Conservation (phyloP, 192 early-diverging fungal genomes). For the Gorgonomyces haynaldii region DNA sequence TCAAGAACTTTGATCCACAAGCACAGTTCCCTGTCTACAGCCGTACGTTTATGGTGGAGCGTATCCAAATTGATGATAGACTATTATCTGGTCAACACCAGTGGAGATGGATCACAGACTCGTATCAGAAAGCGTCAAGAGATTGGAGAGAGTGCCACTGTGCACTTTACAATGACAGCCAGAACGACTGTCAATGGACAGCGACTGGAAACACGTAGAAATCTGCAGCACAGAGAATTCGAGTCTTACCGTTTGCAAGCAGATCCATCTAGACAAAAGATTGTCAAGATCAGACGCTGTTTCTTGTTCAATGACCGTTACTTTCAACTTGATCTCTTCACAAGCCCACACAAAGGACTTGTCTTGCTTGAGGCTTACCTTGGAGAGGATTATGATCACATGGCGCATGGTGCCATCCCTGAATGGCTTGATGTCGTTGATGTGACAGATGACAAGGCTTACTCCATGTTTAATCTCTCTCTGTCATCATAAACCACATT, state of each 20-base stretch:
- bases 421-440: conserved; percentile 24
- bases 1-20: conserved; percentile 15
- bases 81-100: conserved; percentile 20
- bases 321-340: conserved; percentile 31
- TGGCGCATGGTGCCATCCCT: conserved; percentile 5
- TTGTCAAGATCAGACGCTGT: conserved; percentile 23
- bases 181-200: conserved; percentile 22
- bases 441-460: conserved; percentile 23
- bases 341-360: conserved; percentile 15
- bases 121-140: conserved; percentile 29
- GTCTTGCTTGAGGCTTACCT: conserved; percentile 32
- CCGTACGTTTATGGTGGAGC: conserved; percentile 32
- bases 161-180: conserved; percentile 15
- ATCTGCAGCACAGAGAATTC: conserved; percentile 22
- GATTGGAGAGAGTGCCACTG: background rate
- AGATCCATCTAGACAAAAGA: conserved; percentile 21
- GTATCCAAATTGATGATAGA: conserved; percentile 16
- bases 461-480: no score
- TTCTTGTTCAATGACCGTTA: conserved; percentile 30
- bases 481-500: no score
- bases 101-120: conserved; percentile 25
- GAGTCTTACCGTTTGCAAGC: conserved; percentile 15
- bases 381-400: conserved; percentile 24
- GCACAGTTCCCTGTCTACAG: conserved; percentile 18
- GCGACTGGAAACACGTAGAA: conserved; percentile 26